Conservation (phyloP, 148 eudicot species). For the Agrostemma githago region DNA sequence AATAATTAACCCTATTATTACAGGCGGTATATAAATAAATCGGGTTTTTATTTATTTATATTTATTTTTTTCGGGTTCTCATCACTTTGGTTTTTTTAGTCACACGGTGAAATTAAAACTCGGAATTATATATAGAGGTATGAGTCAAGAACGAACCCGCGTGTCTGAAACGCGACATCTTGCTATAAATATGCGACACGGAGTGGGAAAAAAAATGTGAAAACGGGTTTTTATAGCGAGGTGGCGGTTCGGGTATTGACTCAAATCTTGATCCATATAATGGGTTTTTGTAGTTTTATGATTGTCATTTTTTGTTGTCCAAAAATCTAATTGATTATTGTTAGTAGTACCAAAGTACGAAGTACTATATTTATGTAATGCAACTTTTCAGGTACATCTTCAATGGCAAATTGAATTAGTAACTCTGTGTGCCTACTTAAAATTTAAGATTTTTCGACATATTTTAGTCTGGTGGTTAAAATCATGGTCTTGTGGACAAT, state of each 20-base stretch:
- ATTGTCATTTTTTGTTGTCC: constrained; percentile 16
- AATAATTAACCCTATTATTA: constrained; percentile 36
- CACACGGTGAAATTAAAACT: constrained; percentile 5
- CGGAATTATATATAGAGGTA: constrained; percentile 27
- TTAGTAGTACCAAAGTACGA: neutral
- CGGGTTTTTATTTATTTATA: too few species aligned
- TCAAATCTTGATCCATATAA: constrained; percentile 34
- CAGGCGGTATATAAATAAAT: constrained; percentile 25
- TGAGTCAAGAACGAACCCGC: constrained; percentile 99
- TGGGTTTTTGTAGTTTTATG: constrained; percentile 13
- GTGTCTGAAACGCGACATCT: constrained; percentile 27
- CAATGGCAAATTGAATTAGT: neutral
- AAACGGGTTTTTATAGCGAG: constrained; percentile 22
- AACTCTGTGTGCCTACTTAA: too few species aligned
- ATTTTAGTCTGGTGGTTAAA: too few species aligned
- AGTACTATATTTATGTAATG: constrained; percentile 2
- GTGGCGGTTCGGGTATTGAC: constrained; percentile 99
- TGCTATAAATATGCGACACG: constrained; percentile 8
- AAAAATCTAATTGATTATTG: constrained; percentile 14
- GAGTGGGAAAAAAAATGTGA: neutral
- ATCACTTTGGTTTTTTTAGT: neutral
- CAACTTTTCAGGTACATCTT: neutral
- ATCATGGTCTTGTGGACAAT: too few species aligned
- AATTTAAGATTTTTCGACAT: too few species aligned
- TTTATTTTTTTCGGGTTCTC: neutral